Percentiles rank a stretch among this genome's conserved stretches.
Conservation (phyloP, 2,329 filamentous ascomycete genomes). For the Capronia coronata region DNA sequence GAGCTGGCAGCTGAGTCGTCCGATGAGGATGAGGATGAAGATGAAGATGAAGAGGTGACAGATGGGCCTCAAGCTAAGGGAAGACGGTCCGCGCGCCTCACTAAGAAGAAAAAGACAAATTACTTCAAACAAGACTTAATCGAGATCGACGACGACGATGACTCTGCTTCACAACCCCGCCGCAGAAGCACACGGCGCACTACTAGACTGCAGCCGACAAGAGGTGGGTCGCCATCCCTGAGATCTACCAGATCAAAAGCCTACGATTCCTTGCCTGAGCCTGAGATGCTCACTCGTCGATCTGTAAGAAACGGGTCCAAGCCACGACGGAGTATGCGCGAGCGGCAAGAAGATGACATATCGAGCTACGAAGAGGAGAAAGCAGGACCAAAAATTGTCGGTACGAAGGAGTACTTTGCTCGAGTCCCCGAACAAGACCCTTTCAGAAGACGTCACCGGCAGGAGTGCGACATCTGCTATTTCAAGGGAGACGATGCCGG, state of each 20-base stretch:
- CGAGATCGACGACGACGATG: slow-evolving; percentile 16
- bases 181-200: slow-evolving; percentile 21
- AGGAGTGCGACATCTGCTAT: slow-evolving; percentile 66
- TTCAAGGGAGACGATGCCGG: slow-evolving; percentile 47
- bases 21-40: slow-evolving; percentile 9
- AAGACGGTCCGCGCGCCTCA: slow-evolving; percentile 19
- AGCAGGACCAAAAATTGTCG: slow-evolving; percentile 51
- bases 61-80: slow-evolving; percentile 3
- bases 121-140: slow-evolving; percentile 11
- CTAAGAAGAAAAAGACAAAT: slow-evolving; percentile 5
- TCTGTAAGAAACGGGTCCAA: slow-evolving; percentile 32
- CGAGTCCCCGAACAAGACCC: slow-evolving; percentile 53
- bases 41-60: slow-evolving; percentile 15
- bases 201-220: slow-evolving; percentile 4
- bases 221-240: slow-evolving; percentile 1
- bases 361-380: slow-evolving; percentile 35
- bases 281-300: slow-evolving; percentile 26
- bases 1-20: slow-evolving; percentile 2
- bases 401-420: slow-evolving; percentile 66
- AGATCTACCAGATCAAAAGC: neutral
- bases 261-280: slow-evolving; percentile 13
- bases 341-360: slow-evolving; percentile 46
- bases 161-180: slow-evolving; percentile 8
- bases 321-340: slow-evolving; percentile 39
- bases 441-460: slow-evolving; percentile 65